These are phyloP conservation scores for Crucibulum laeve DNA, from an alignment of 768 basidiomycete genomes.

Conservation along the genomic window DNA sequence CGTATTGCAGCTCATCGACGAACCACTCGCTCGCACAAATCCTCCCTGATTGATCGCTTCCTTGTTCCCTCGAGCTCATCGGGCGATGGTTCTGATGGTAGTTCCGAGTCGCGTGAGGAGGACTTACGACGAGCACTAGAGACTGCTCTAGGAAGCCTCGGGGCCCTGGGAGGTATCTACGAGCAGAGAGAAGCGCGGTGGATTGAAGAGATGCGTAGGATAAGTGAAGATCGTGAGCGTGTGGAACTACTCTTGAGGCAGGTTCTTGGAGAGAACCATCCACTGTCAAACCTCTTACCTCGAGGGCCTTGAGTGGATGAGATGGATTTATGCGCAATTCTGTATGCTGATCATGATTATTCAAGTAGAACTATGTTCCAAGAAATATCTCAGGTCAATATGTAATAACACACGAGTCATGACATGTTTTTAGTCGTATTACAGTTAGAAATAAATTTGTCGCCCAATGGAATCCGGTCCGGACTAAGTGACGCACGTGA, in stretches of 20 bases:
- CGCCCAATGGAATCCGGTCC: too few species aligned
- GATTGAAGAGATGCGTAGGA: constrained; percentile 63
- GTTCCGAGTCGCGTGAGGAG: constrained; percentile 50
- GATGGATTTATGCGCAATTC: too few species aligned
- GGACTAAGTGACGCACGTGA: too few species aligned
- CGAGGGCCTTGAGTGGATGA: too few species aligned
- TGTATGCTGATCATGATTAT: too few species aligned
- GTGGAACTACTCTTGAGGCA: constrained; percentile 66
- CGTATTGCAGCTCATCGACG: constrained; percentile 55
- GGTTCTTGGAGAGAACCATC: constrained; percentile 40
- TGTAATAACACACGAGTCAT: too few species aligned
- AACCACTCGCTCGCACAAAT: constrained; percentile 34
- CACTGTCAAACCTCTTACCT: neutral
- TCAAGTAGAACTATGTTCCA: too few species aligned
- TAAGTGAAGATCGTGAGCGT: constrained; percentile 62
- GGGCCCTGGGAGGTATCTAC: constrained; percentile 59
- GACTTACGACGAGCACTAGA: constrained; percentile 68
- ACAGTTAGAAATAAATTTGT: too few species aligned
- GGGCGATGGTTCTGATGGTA: constrained; percentile 53
- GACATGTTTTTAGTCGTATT: too few species aligned
- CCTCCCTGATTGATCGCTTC: constrained; percentile 45
- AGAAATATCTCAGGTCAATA: too few species aligned
- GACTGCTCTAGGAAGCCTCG: constrained; percentile 63
- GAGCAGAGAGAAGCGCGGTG: constrained; percentile 66
- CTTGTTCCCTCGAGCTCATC: constrained; percentile 37